These are phyloP conservation scores for Talaromyces funiculosus DNA, from an alignment of 2,329 filamentous ascomycete genomes.

Conservation along the genomic window DNA sequence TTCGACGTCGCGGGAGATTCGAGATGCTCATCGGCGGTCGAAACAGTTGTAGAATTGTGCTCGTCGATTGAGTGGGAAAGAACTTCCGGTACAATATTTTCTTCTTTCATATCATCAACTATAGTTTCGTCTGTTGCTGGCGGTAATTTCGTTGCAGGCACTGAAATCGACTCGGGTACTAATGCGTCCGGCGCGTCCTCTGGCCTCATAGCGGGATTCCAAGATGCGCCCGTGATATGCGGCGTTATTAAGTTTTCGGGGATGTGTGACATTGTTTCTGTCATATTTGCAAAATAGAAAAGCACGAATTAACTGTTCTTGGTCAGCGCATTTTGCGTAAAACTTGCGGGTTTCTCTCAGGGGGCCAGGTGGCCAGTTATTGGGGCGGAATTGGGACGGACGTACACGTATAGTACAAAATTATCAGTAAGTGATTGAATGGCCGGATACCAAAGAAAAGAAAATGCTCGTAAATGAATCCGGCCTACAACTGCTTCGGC, in stretches of 20 bases:
- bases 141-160: slow-evolving; percentile 15
- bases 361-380: slow-evolving; percentile 15
- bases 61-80: background rate
- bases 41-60: background rate
- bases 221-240: slow-evolving; percentile 32
- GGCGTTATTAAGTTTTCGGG: slow-evolving; percentile 13
- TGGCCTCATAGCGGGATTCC: slow-evolving; percentile 53
- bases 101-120: background rate
- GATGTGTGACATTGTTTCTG: slow-evolving; percentile 17
- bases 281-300: slow-evolving; percentile 16
- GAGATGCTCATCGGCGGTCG: background rate
- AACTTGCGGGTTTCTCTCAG: background rate
- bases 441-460: slow-evolving; percentile 2
- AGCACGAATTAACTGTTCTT: slow-evolving; percentile 5
- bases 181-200: slow-evolving; percentile 26
- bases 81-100: background rate
- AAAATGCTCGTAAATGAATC: background rate
- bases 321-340: slow-evolving; percentile 5
- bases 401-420: slow-evolving; percentile 16
- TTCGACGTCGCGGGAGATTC: background rate
- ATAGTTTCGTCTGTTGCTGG: slow-evolving; percentile 3
- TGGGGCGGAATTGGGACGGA: slow-evolving; percentile 7
- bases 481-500: background rate
- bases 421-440: background rate
- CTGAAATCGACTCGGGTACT: slow-evolving; percentile 16